phyloP scores from a whole-genome alignment of 495 filamentous ascomycete genomes.

The Xylaria venustula region DNA sequence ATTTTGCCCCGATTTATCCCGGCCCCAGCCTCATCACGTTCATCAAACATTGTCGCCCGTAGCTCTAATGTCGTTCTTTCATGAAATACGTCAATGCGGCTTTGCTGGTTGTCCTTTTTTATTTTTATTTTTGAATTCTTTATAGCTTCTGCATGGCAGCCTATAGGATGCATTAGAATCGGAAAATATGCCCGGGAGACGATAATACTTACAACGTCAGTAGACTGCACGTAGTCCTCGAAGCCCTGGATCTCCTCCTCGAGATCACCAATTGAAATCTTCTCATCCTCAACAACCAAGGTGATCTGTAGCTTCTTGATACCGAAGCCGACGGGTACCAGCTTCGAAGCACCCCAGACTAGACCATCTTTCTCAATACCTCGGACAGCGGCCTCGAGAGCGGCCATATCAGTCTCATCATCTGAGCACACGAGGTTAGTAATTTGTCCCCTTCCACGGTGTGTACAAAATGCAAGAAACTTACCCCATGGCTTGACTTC shows the following conservation, averaged over 20 bases:
- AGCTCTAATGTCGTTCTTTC: constrained; percentile 25
- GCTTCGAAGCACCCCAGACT: constrained; percentile 90
- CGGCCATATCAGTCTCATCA: constrained; percentile 87
- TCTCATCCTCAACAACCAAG: constrained; percentile 95
- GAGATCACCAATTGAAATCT: constrained; percentile 84
- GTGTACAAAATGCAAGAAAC: constrained; percentile 29
- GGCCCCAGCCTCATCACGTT: constrained; percentile 25
- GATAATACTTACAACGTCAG: constrained; percentile 67
- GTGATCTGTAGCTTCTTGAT: constrained; percentile 99
- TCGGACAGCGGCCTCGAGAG: constrained; percentile 79
- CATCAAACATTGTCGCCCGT: constrained; percentile 20
- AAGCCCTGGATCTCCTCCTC: constrained; percentile 76
- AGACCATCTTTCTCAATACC: constrained; percentile 90
- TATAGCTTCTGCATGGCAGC: constrained; percentile 92
- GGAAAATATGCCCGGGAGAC: too few relatives aligned
- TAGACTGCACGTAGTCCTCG: constrained; percentile 97
- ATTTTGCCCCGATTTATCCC: constrained; percentile 19
- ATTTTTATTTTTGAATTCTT: too few relatives aligned
- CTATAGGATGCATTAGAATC: constrained; percentile 30
- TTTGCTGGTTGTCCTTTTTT: not conserved
- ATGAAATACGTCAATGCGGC: constrained; percentile 20
- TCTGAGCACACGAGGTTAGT: constrained; percentile 46
- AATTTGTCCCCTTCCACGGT: not conserved
- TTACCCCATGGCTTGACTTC: constrained; percentile 99
- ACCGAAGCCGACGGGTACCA: constrained; percentile 89